Percentiles rank a stretch among this genome's conserved stretches.
These are phyloP conservation scores for Flueggea neowawraea DNA, from an alignment of 441 rosid genomes.

Conservation along the genomic window DNA sequence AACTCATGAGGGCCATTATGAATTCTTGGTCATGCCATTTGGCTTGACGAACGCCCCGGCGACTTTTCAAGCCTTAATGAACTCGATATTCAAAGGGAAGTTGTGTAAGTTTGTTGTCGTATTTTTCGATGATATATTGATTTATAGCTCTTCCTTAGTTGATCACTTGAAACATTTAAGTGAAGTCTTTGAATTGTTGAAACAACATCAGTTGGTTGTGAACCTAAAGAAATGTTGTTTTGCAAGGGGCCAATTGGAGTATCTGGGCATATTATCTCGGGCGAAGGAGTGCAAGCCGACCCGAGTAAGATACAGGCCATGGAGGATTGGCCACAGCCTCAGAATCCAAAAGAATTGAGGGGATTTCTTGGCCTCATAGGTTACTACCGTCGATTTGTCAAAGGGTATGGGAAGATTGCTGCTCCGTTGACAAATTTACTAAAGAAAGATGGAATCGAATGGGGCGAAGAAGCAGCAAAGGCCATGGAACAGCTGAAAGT, in stretches of 20 bases:
- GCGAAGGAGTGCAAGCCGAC: too few relatives aligned
- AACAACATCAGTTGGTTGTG: too few relatives aligned
- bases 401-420: not conserved
- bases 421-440: not conserved
- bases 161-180: not conserved
- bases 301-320: too few relatives aligned
- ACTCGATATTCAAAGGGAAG: not conserved
- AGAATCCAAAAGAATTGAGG: too few relatives aligned
- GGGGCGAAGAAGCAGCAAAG: accelerated
- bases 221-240: too few relatives aligned
- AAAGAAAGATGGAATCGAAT: not conserved
- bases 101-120: not conserved
- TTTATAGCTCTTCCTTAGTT: not conserved
- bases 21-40: too few relatives aligned
- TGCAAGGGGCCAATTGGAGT: too few relatives aligned
- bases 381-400: not conserved
- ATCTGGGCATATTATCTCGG: too few relatives aligned
- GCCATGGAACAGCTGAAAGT: not conserved
- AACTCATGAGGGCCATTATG: not conserved
- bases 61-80: not conserved
- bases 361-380: too few relatives aligned
- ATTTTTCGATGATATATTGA: not conserved
- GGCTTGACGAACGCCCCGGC: not conserved
- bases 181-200: not conserved
- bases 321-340: too few relatives aligned